A percentile compares a stretch with the other conserved stretches of the same genome.
Evolutionary conservation across 2,329 filamentous ascomycete species (phyloP).

Genomic region (Arthrobotrys iridis): DNA sequence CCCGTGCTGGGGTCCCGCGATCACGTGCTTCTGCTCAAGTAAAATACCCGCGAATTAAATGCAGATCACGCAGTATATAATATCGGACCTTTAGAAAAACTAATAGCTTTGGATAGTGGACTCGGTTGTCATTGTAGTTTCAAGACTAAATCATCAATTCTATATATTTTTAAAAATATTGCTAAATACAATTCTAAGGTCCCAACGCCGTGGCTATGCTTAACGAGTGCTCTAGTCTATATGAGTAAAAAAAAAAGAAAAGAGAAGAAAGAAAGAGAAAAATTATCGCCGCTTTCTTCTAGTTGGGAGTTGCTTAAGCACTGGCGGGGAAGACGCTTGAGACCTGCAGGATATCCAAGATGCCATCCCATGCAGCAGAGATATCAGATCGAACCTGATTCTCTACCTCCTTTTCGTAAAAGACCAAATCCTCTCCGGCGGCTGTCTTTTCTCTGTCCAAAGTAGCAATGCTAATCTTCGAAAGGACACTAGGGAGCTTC

Average conservation of each 20-base stretch:
- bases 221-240: not conserved
- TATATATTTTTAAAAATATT: too few species aligned
- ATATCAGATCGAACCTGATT: slow-evolving; percentile 27
- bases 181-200: too few species aligned
- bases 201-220: slow-evolving; percentile 7
- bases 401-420: slow-evolving; percentile 36
- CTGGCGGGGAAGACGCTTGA: slow-evolving; percentile 15
- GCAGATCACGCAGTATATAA: too few species aligned
- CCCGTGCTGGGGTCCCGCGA: too few species aligned
- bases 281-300: not conserved
- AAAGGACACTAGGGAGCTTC: slow-evolving; percentile 19
- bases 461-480: slow-evolving; percentile 39
- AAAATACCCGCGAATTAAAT: too few species aligned
- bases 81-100: too few species aligned
- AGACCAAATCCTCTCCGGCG: slow-evolving; percentile 30
- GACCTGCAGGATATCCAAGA: slow-evolving; percentile 1
- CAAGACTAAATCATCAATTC: too few species aligned
- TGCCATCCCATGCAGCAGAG: slow-evolving; percentile 19
- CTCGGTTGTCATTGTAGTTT: too few species aligned
- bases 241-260: not conserved
- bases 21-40: too few species aligned
- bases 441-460: slow-evolving; percentile 50
- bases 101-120: too few species aligned
- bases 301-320: not conserved
- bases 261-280: not conserved